phyloP scores from a whole-genome alignment of 371 early-diverging fungal species.

The Lichtheimia hyalospora region DNA sequence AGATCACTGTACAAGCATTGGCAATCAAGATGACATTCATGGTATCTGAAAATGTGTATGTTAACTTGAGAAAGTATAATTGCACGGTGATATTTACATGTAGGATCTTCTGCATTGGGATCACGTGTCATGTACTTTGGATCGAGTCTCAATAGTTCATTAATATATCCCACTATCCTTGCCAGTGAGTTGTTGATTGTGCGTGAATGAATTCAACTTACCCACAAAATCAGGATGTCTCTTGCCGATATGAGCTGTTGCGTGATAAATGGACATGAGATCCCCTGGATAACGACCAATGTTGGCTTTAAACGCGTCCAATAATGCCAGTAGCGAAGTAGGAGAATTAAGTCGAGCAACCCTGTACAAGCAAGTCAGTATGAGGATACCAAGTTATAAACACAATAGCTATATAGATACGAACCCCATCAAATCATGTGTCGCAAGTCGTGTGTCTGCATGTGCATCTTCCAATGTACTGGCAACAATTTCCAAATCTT shows the following conservation, averaged over 20 bases:
- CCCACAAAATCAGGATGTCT: slow-evolving; percentile 61
- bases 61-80: background rate
- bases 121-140: slow-evolving; percentile 69
- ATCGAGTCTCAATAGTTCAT: slow-evolving; percentile 35
- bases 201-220: slow-evolving; percentile 12
- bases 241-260: slow-evolving; percentile 62
- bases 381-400: background rate
- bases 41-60: slow-evolving; percentile 47
- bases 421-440: slow-evolving; percentile 69
- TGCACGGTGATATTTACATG: slow-evolving; percentile 40
- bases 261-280: slow-evolving; percentile 62
- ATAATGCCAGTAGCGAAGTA: slow-evolving; percentile 39
- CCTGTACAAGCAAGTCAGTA: background rate
- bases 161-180: background rate
- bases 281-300: slow-evolving; percentile 71
- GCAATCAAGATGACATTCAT: slow-evolving; percentile 69
- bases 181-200: background rate
- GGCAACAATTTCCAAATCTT: slow-evolving; percentile 72
- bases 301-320: slow-evolving; percentile 57
- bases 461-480: slow-evolving; percentile 80
- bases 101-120: slow-evolving; percentile 60
- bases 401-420: background rate
- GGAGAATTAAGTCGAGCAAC: slow-evolving; percentile 37
- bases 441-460: slow-evolving; percentile 60
- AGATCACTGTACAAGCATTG: slow-evolving; percentile 59